Evolutionary conservation across 345 rosid genomes (phyloP), one percentile per base, ranked within the genome.

Genomic region (Cardamine occulta): DNA sequence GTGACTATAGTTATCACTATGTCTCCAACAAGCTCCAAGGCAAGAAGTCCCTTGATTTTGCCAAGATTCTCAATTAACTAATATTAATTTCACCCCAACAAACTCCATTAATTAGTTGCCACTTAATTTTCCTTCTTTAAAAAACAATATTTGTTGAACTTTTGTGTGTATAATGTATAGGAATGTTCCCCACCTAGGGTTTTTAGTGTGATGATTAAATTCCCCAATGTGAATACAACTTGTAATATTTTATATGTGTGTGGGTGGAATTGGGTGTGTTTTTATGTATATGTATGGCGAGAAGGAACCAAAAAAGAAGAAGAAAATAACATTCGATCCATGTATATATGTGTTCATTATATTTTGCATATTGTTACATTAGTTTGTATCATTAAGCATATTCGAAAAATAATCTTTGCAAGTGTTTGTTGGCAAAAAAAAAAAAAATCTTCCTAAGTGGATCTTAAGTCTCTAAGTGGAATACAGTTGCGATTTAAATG

Each of bases 1-100:
- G 97, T 53, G 96, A 94, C 40, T 94, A 91, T 82, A 91, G 87
- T 73, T 84, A 86, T 74, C 95, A 94, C 85, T 94, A 94, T 70
- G 82, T 86, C 34, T 85, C 89, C 19, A 87, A 85, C 88, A 90
- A 86, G 88, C 80, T 94, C 51, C 88, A 90, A 78, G 97, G 98
- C 75, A 94, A 94, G 79, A 94, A 80, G 80, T 79, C 87, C 73
- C 90, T 94, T 61, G 97, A 94, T 49, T 94, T 94, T 60, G 97
- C 97, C 65, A 88, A 85, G 85, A 80, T 94, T 72, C 49, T 58
- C 63, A 82, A 76, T 74, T 74, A 79, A 73, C 59, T 64, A 64
- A 34, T 63, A 76, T 63, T 77, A 47, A 6, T 70, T 55, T 56
- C 47, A 63, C 13, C 31, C 18, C 37, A 24, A 40, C 57, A 26